Base-by-base conservation (phyloP, 129 eudicot species). In the Kitagawia praeruptora region DNA sequence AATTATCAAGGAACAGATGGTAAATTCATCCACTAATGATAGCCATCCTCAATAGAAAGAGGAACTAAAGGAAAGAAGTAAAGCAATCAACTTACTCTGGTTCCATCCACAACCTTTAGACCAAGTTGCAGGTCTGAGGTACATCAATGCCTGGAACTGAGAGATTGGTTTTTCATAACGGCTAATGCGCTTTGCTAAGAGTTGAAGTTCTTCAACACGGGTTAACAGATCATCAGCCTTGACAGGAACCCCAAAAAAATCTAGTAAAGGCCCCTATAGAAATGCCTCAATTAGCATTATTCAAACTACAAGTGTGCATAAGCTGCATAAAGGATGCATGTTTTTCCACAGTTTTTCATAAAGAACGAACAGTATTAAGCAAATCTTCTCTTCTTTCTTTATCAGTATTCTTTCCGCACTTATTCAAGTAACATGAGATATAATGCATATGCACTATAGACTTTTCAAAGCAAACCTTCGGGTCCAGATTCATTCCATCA, bases 31-130 rank as follows among this genome's bases (percentile, higher is more conserved):
- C 2, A 53, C 10, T 37, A 48, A 40, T 42, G 18, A 56, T 7
- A 23, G 28, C 4, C 13, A 53, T 61, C n/a, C 28, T 47, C 0
- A 1, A 77, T 25, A n/a, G 27, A 25, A 25, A 78, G 28, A 13
- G 61, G 47, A 23, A 54, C 16, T 28, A 2, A 23, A 56, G n/a
- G 21, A 82, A 77, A 73, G 58, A 82, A 7, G n/a, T 67, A n/a
- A 56, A 25, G 13, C 66, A 56, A 25, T 8, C 25, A 23, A 84
- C 98, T 87, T 89, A 96, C 98, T 96, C 74, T 89, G 98, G 76
- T 92, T 96, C 99, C 99, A 96, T 70, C 99, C 99, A 84, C 99
- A 96, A 71, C 99, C 99, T 89, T 96, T 96, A 53, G 99, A 96
- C 99, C 99, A 96, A 39, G 97, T 96, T 39, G 99, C 93, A 63